A percentile compares a stretch with the other conserved stretches of the same genome.
These are phyloP conservation scores for Spiraea crenata DNA, from an alignment of 331 rosid genomes.

Conservation along the genomic window DNA sequence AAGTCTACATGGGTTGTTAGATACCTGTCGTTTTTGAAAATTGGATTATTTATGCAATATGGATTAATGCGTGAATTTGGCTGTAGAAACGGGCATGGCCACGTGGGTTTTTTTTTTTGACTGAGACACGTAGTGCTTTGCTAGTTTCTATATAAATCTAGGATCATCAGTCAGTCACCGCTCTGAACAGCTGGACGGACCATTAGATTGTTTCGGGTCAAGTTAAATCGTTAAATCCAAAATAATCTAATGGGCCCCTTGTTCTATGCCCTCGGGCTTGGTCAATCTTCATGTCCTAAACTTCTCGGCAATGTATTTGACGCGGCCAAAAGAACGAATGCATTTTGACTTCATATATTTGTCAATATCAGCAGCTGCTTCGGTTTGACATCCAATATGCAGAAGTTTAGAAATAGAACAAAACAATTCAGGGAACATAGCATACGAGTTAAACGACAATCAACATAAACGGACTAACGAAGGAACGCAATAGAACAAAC, in stretches of 20 bases:
- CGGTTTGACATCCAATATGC: not conserved
- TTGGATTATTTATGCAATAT: not conserved
- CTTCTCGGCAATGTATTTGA: not conserved
- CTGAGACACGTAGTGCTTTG: too few species aligned
- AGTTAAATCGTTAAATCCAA: not conserved
- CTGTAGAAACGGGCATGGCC: not conserved
- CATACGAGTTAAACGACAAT: not conserved
- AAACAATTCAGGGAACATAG: not conserved
- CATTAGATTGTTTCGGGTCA: not conserved
- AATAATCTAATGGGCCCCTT: not conserved
- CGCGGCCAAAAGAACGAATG: not conserved
- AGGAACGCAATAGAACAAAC: not conserved
- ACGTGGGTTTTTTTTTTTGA: too few species aligned
- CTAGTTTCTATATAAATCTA: too few species aligned
- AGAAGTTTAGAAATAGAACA: not conserved
- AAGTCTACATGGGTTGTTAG: not conserved
- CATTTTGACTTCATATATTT: not conserved
- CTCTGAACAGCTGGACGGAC: not conserved
- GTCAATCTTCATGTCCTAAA: conserved; percentile 12
- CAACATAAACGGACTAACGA: too few species aligned
- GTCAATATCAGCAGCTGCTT: not conserved
- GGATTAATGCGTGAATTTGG: not conserved
- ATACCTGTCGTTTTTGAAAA: not conserved
- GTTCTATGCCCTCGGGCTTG: not conserved
- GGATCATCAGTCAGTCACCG: not conserved